Conservation (phyloP, 1,139 yeast species). For the Torulaspora globosa region DNA sequence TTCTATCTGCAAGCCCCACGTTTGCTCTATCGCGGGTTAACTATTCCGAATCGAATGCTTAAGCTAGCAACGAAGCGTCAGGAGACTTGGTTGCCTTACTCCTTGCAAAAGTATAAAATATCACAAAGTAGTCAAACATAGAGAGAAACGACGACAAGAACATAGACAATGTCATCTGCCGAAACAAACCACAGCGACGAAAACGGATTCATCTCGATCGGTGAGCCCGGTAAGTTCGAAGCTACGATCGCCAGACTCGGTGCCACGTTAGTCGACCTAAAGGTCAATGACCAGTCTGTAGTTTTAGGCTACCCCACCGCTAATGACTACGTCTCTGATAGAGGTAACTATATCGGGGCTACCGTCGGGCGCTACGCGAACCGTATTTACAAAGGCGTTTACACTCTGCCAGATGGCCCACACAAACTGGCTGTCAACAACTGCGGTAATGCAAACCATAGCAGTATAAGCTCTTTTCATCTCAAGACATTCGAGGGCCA, state of each 20-base stretch:
- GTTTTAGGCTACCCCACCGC: conserved; percentile 37
- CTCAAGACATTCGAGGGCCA: conserved; percentile 48
- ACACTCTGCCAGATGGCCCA: conserved; percentile 41
- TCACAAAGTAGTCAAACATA: conserved; percentile 19
- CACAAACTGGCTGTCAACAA: conserved; percentile 43
- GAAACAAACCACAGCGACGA: conserved; percentile 16
- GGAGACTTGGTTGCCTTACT: no score
- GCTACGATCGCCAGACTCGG: conserved; percentile 52
- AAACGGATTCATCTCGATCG: conserved; percentile 43
- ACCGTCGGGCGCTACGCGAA: conserved; percentile 63
- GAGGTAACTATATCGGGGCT: conserved; percentile 54
- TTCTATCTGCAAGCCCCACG: no score
- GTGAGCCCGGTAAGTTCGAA: conserved; percentile 37
- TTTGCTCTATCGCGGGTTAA: no score
- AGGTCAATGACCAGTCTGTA: conserved; percentile 39
- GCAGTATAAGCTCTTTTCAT: conserved; percentile 52
- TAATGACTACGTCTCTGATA: conserved; percentile 38
- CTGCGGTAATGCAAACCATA: conserved; percentile 44
- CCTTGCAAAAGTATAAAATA: background rate
- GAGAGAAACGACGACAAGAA: no score
- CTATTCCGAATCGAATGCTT: no score
- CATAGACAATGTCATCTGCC: conserved; percentile 23
- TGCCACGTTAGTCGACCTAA: conserved; percentile 45
- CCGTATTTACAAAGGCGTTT: conserved; percentile 47
- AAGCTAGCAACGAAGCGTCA: no score